These are phyloP conservation scores for Ganoderma meredithae DNA, from an alignment of 1,284 basidiomycete genomes.

Conservation along the genomic window DNA sequence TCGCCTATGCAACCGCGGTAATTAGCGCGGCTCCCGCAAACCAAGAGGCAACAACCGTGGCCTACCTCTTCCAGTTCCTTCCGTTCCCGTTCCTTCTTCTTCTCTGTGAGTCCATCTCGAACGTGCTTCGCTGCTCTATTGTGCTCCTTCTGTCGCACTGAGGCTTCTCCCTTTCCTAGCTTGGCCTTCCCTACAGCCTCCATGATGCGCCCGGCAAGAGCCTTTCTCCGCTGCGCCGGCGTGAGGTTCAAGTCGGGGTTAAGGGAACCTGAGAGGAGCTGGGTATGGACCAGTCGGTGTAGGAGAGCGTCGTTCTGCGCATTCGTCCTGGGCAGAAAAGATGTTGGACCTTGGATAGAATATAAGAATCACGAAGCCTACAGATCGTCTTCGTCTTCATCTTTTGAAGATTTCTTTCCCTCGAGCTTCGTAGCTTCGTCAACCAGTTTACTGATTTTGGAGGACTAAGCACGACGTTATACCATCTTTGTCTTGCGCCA, in stretches of 20 bases:
- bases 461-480: constrained; percentile 58
- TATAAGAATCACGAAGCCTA: constrained; percentile 45
- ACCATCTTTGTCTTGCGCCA: background rate
- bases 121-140: constrained; percentile 74
- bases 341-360: constrained; percentile 5
- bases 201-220: constrained; percentile 74
- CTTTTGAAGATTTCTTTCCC: constrained; percentile 32
- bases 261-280: constrained; percentile 74
- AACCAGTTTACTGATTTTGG: constrained; percentile 71
- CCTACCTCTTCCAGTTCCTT: constrained; percentile 71
- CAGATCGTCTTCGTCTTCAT: constrained; percentile 51
- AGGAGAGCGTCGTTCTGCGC: constrained; percentile 77
- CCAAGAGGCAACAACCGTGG: constrained; percentile 15
- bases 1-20: constrained; percentile 58
- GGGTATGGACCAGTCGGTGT: constrained; percentile 79
- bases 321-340: constrained; percentile 60
- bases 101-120: constrained; percentile 69
- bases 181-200: constrained; percentile 71
- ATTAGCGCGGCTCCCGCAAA: background rate
- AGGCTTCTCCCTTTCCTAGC: constrained; percentile 74
- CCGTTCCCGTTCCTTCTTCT: constrained; percentile 61
- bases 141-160: constrained; percentile 63
- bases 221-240: constrained; percentile 72
- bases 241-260: constrained; percentile 65
- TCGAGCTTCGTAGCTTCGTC: constrained; percentile 41